phyloP scores from a whole-genome alignment of 257 asterid species.

The Nicotiana otophora region DNA sequence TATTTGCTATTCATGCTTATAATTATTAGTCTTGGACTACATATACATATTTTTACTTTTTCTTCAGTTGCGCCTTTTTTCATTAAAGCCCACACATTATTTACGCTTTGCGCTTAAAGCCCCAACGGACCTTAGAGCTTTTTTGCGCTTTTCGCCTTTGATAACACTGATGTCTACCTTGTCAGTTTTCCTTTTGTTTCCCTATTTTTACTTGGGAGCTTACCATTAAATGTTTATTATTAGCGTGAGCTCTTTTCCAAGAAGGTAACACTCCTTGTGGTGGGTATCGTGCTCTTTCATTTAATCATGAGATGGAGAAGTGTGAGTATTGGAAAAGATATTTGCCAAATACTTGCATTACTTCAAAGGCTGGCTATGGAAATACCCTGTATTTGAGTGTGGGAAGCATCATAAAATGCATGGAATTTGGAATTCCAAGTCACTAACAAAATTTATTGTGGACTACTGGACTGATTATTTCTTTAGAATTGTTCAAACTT shows the following conservation, averaged over 20 bases:
- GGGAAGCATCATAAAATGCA: neutral
- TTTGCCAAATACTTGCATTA: conserved; percentile 2
- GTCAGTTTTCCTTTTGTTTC: neutral
- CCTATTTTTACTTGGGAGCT: neutral
- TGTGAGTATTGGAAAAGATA: neutral
- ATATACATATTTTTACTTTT: too few relatives aligned
- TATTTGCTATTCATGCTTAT: too few relatives aligned
- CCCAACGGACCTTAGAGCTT: too few relatives aligned
- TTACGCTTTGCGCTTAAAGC: too few relatives aligned
- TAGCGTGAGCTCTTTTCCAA: neutral
- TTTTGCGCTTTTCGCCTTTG: too few relatives aligned
- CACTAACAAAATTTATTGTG: neutral
- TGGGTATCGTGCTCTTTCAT: neutral
- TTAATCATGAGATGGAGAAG: conserved; percentile 5
- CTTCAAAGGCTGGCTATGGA: neutral
- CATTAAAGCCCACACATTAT: too few relatives aligned
- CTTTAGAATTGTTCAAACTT: conserved; percentile 1
- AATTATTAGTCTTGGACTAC: too few relatives aligned
- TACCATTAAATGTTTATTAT: neutral
- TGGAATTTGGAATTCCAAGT: neutral
- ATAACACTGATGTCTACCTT: neutral
- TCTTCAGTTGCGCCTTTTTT: too few relatives aligned
- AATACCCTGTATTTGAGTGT: neutral
- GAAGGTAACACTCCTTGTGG: neutral
- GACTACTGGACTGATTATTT: neutral